phyloP scores from a whole-genome alignment of 805 yeast species.

The Lachancea meyersii region DNA sequence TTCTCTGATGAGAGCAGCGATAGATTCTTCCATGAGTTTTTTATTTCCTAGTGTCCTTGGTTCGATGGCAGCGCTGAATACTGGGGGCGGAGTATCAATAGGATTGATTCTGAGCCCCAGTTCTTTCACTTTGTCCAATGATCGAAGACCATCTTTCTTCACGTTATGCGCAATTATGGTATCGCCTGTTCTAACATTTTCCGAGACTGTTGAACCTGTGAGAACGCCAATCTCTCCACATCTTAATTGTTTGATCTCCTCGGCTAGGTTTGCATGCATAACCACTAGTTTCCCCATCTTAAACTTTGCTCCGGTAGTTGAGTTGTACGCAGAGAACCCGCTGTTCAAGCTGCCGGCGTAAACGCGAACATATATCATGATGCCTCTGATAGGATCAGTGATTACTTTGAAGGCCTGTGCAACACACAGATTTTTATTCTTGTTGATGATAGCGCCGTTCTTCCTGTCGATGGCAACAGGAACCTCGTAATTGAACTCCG shows the following conservation, averaged over 20 bases:
- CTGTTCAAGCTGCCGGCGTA: conserved; percentile 72
- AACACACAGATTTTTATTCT: conserved; percentile 55
- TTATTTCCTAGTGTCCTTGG: conserved; percentile 81
- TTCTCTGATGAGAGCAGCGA: conserved; percentile 64
- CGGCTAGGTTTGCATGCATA: conserved; percentile 86
- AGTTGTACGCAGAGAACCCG: conserved; percentile 57
- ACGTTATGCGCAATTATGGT: conserved; percentile 63
- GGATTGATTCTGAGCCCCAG: conserved; percentile 55
- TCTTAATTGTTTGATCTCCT: conserved; percentile 54
- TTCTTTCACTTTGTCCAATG: conserved; percentile 36
- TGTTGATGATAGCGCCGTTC: conserved; percentile 47
- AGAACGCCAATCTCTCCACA: conserved; percentile 87
- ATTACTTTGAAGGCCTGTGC: conserved; percentile 90
- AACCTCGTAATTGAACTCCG: conserved; percentile 40
- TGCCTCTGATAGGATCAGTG: conserved; percentile 76
- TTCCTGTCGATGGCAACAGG: conserved; percentile 31
- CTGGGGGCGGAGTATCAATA: conserved; percentile 84
- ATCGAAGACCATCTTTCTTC: conserved; percentile 44
- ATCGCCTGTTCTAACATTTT: conserved; percentile 81
- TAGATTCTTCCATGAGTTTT: conserved; percentile 63
- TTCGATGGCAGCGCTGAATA: conserved; percentile 77
- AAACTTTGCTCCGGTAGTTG: conserved; percentile 61
- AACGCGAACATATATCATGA: conserved; percentile 79
- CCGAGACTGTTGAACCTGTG: conserved; percentile 35
- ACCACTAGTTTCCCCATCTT: conserved; percentile 61